These are phyloP conservation scores for Metschnikowia aberdeeniae DNA, from an alignment of 805 yeast species.

Conservation along the genomic window DNA sequence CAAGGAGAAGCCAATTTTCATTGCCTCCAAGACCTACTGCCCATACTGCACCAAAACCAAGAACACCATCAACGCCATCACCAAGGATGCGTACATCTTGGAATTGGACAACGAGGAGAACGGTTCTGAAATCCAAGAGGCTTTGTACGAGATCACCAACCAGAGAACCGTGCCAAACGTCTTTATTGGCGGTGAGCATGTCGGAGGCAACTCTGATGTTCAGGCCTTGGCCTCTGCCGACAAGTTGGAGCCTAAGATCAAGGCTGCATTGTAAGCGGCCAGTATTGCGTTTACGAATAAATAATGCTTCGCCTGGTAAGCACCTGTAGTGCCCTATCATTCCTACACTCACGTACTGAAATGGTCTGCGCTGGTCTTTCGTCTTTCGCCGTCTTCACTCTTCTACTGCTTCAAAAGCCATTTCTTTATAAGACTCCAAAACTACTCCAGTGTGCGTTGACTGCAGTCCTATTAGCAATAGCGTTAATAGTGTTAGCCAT, in stretches of 20 bases:
- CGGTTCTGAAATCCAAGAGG: conserved; percentile 29
- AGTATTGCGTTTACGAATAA: background rate
- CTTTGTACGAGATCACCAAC: conserved; percentile 58
- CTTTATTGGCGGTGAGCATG: conserved; percentile 85
- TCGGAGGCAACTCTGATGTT: conserved; percentile 92
- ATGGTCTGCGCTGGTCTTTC: too few species aligned
- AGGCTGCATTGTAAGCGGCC: conserved; percentile 17
- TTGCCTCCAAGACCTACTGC: conserved; percentile 49
- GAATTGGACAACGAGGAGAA: conserved; percentile 26
- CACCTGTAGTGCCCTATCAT: too few species aligned
- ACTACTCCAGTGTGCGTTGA: too few species aligned
- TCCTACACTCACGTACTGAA: too few species aligned
- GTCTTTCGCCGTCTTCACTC: too few species aligned
- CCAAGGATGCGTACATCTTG: conserved; percentile 40
- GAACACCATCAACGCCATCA: conserved; percentile 13
- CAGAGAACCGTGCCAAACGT: conserved; percentile 93
- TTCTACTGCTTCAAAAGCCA: too few species aligned
- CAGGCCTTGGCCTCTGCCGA: conserved; percentile 66
- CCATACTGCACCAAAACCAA: conserved; percentile 29
- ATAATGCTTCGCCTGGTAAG: too few species aligned
- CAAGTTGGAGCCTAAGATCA: conserved; percentile 43
- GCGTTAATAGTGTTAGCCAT: too few species aligned
- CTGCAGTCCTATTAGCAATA: too few species aligned
- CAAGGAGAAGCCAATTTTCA: conserved; percentile 61
- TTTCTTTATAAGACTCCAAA: too few species aligned